Percentiles rank a stretch among this genome's conserved stretches.
Conservation (phyloP, 2,329 filamentous ascomycete species). For the Alternaria angustiovoidea region DNA sequence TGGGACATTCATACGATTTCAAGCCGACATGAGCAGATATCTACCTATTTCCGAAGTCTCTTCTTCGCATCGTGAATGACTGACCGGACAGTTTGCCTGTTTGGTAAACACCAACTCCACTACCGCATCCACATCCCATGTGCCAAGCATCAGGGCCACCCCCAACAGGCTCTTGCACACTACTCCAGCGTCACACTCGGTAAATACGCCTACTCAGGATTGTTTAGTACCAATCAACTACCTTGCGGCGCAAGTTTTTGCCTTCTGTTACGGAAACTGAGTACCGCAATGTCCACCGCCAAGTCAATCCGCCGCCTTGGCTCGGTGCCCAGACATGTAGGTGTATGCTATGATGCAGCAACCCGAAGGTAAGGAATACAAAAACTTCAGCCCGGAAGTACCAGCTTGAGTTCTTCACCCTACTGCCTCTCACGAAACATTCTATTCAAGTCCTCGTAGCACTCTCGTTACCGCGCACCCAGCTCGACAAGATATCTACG, state of each 20-base stretch:
- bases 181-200: slow-evolving; percentile 12
- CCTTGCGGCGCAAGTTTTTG: slow-evolving; percentile 15
- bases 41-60: neutral
- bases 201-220: neutral
- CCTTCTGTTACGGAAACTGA: slow-evolving; percentile 23
- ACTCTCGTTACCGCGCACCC: slow-evolving; percentile 1
- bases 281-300: slow-evolving; percentile 38
- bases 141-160: slow-evolving; percentile 5
- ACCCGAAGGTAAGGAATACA: slow-evolving; percentile 16
- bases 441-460: neutral
- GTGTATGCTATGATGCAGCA: slow-evolving; percentile 4
- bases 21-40: neutral
- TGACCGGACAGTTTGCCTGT: neutral
- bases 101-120: slow-evolving; percentile 7
- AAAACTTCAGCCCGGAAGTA: slow-evolving; percentile 10
- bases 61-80: neutral
- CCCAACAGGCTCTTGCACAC: slow-evolving; percentile 14
- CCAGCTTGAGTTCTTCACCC: neutral
- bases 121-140: slow-evolving; percentile 6
- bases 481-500: slow-evolving; percentile 5
- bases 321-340: slow-evolving; percentile 22
- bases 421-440: slow-evolving; percentile 11
- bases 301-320: slow-evolving; percentile 37
- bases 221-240: slow-evolving; percentile 13
- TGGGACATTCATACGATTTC: too few relatives aligned